phyloP scores from a whole-genome alignment of 1,284 basidiomycete genomes.

The Leccinum griseonigrum region DNA sequence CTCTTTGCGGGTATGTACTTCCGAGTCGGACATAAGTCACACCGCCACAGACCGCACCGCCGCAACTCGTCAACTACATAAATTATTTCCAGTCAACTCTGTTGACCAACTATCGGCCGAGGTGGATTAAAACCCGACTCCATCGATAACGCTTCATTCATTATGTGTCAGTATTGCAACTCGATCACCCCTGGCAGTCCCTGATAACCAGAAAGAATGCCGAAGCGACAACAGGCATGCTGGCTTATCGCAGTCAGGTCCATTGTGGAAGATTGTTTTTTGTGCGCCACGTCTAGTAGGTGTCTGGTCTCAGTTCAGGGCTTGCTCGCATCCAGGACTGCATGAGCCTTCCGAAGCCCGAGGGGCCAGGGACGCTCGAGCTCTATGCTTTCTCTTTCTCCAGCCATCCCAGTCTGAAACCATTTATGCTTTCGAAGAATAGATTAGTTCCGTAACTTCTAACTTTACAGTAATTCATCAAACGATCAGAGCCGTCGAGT shows the following conservation, averaged over 20 bases:
- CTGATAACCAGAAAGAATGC: too few relatives aligned
- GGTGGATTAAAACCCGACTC: background rate
- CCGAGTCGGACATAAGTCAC: too few relatives aligned
- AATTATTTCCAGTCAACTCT: background rate
- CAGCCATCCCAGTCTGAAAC: background rate
- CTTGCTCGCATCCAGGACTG: background rate
- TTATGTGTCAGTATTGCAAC: background rate
- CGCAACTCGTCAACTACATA: too few relatives aligned
- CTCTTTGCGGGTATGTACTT: too few relatives aligned
- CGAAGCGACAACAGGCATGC: background rate
- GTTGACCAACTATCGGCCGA: background rate
- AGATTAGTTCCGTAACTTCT: background rate
- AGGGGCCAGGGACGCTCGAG: background rate
- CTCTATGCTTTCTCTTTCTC: background rate
- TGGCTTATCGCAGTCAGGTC: background rate
- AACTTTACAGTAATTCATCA: background rate
- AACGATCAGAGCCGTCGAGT: too few relatives aligned
- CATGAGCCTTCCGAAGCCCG: background rate
- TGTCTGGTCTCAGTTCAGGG: background rate
- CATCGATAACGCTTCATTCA: background rate
- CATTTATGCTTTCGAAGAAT: background rate
- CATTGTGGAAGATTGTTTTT: background rate
- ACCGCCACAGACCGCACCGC: too few relatives aligned
- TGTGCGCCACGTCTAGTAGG: background rate
- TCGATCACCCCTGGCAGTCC: background rate